phyloP scores from a whole-genome alignment of 192 early-diverging fungal genomes.

The Backusella westeae region DNA sequence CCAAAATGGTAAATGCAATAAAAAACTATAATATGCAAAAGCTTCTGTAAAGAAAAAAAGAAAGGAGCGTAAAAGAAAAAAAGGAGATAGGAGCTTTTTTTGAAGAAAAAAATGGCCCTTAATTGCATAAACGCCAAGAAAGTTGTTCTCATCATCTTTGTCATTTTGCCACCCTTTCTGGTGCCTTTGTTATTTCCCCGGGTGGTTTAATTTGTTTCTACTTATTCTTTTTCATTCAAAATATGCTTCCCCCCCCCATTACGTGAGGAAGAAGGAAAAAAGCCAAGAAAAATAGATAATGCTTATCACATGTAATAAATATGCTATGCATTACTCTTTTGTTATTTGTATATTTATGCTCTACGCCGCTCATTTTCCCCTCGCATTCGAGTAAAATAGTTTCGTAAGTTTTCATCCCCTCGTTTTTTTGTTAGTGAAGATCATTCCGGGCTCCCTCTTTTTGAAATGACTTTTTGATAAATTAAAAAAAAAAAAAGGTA shows the following conservation, averaged over 20 bases:
- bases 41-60: background rate
- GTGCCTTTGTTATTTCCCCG: background rate
- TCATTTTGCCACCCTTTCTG: background rate
- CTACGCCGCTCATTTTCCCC: background rate
- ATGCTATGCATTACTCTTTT: background rate
- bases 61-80: background rate
- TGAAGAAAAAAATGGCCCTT: background rate
- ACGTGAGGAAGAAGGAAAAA: background rate
- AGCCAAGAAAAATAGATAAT: background rate
- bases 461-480: background rate
- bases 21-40: background rate
- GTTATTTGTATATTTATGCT: background rate
- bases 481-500: background rate
- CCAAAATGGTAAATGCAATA: background rate
- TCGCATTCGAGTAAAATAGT: background rate
- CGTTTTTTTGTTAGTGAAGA: background rate
- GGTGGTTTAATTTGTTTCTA: background rate
- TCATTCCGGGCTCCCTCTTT: background rate
- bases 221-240: background rate
- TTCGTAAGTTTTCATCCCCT: background rate
- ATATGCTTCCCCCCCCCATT: background rate
- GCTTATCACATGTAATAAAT: background rate
- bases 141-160: background rate
- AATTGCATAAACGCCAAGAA: slow-evolving; percentile 5
- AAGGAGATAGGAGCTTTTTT: background rate